Conservation (phyloP, 495 filamentous ascomycete species). For the Penicillium samsonianum region DNA sequence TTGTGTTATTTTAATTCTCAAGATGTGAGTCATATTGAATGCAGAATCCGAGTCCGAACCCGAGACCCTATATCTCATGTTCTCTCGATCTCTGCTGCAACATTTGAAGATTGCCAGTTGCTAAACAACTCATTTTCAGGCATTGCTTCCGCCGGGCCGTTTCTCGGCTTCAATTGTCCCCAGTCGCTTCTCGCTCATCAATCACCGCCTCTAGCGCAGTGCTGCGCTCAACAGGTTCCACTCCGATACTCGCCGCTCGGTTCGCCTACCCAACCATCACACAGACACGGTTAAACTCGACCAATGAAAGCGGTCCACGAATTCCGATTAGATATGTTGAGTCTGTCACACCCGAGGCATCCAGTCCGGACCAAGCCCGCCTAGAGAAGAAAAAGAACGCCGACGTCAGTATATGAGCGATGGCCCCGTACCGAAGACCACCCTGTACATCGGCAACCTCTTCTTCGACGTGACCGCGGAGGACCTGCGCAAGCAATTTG, state of each 20-base stretch:
- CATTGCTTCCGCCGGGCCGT: conserved; percentile 54
- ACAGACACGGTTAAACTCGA: conserved; percentile 26
- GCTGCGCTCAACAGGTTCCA: conserved; percentile 13
- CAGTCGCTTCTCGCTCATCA: conserved; percentile 2
- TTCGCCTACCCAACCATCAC: conserved; percentile 8
- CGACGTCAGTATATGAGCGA: conserved; percentile 4
- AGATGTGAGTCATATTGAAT: background rate
- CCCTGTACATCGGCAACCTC: conserved; percentile 81
- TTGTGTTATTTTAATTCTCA: background rate
- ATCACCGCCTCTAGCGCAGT: background rate
- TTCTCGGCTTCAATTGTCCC: conserved; percentile 48
- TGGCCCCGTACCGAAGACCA: conserved; percentile 34
- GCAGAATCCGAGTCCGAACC: background rate
- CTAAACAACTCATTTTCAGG: conserved; percentile 32
- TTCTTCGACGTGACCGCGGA: conserved; percentile 77
- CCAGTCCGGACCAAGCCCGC: background rate
- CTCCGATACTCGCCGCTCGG: background rate
- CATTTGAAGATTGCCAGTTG: background rate
- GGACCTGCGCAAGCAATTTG: conserved; percentile 67
- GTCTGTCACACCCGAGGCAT: background rate
- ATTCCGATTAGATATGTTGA: background rate
- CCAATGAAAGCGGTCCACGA: conserved; percentile 8
- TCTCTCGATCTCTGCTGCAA: background rate
- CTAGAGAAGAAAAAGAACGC: background rate
- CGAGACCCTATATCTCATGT: background rate